Conservation (phyloP, 495 filamentous ascomycete species). For the Aspergillus sclerotiicarbonarius region DNA sequence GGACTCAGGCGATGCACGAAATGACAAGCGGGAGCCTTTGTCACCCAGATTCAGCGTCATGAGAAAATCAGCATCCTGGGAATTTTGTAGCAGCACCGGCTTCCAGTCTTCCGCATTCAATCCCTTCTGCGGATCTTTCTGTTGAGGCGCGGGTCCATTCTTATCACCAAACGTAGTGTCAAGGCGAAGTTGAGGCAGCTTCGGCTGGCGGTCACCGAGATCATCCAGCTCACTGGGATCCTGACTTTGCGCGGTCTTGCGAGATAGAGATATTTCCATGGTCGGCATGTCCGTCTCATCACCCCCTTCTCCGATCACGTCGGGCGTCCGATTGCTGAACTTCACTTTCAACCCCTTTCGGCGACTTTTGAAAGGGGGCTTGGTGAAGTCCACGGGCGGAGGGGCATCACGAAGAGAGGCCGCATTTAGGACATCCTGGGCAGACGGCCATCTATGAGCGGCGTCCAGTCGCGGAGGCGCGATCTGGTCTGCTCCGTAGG, state of each 20-base stretch:
- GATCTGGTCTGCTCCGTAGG: slow-evolving; percentile 18
- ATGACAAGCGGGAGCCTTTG: slow-evolving; percentile 40
- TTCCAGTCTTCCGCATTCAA: slow-evolving; percentile 21
- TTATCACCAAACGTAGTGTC: slow-evolving; percentile 39
- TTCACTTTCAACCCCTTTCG: slow-evolving; percentile 67
- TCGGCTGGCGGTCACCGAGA: slow-evolving; percentile 7
- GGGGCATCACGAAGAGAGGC: slow-evolving; percentile 19
- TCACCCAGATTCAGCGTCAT: slow-evolving; percentile 32
- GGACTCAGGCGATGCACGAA: slow-evolving; percentile 41
- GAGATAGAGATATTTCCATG: slow-evolving; percentile 60
- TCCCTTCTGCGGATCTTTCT: slow-evolving; percentile 9
- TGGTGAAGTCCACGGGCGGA: slow-evolving; percentile 13
- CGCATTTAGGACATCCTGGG: slow-evolving; percentile 23
- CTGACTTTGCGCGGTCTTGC: slow-evolving; percentile 42
- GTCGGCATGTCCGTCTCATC: slow-evolving; percentile 73
- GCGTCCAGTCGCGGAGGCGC: slow-evolving; percentile 20
- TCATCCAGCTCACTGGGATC: slow-evolving; percentile 9
- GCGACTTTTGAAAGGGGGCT: slow-evolving; percentile 29
- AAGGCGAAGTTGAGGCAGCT: slow-evolving; percentile 29
- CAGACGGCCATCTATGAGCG: slow-evolving; percentile 24
- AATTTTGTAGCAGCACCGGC: slow-evolving; percentile 30
- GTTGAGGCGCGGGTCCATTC: slow-evolving; percentile 13
- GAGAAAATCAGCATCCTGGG: slow-evolving; percentile 40
- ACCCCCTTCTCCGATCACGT: slow-evolving; percentile 82
- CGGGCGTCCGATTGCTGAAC: slow-evolving; percentile 65